Conservation (phyloP, 805 yeast genomes). For the Candida pseudofarinosa region DNA sequence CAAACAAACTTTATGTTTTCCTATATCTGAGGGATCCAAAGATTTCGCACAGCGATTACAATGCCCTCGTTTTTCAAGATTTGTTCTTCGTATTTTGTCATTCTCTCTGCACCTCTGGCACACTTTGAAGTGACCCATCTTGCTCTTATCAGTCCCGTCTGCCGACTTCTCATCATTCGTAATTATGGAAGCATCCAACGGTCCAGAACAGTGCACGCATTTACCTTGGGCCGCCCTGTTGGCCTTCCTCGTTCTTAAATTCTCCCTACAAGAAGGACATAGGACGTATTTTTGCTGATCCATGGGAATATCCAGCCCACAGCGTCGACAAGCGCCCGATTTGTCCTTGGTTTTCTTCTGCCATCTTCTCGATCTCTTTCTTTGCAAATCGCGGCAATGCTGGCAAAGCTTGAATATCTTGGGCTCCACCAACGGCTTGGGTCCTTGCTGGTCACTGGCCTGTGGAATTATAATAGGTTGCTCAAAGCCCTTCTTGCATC, state of each 20-base stretch:
- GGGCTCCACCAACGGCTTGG: constrained; percentile 31
- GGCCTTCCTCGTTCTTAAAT: constrained; percentile 52
- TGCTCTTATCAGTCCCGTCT: constrained; percentile 16
- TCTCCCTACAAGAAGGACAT: constrained; percentile 57
- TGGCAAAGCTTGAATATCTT: constrained; percentile 54
- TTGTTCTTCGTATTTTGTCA: constrained; percentile 54
- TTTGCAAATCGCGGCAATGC: constrained; percentile 61
- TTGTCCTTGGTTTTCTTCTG: constrained; percentile 57
- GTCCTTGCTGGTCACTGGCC: constrained; percentile 12
- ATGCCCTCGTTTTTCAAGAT: constrained; percentile 53
- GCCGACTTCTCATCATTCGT: constrained; percentile 21
- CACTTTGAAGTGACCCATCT: constrained; percentile 47
- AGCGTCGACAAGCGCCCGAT: constrained; percentile 60
- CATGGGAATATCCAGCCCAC: constrained; percentile 52
- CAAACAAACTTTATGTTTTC: constrained; percentile 53
- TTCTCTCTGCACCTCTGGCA: constrained; percentile 61
- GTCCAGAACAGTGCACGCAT: constrained; percentile 68
- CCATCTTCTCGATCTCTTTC: constrained; percentile 63
- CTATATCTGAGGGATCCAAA: constrained; percentile 42
- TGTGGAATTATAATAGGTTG: constrained; percentile 36
- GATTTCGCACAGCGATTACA: constrained; percentile 61
- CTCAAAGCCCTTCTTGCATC: constrained; percentile 61
- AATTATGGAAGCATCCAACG: constrained; percentile 39
- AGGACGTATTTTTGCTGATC: constrained; percentile 52
- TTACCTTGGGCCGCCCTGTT: constrained; percentile 58